A percentile compares a stretch with the other conserved stretches of the same genome.
Evolutionary conservation across 2,329 filamentous ascomycete genomes (phyloP).

Genomic region (Biscogniauxia sp.): DNA sequence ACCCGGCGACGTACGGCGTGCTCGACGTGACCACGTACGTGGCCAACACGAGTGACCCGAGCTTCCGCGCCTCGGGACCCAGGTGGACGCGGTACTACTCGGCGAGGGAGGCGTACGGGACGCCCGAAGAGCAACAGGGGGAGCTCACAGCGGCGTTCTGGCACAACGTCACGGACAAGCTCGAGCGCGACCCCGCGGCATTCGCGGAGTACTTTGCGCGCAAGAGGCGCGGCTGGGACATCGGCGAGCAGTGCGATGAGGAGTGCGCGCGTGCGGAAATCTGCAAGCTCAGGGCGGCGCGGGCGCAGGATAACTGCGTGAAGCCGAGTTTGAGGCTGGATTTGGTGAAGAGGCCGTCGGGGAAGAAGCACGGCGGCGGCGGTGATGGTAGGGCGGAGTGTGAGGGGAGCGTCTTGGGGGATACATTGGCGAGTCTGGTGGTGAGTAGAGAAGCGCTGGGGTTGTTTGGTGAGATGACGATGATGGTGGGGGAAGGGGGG

Average conservation of each 20-base stretch:
- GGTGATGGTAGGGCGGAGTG: slow-evolving; percentile 23
- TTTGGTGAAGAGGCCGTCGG: slow-evolving; percentile 15
- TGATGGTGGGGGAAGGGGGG: slow-evolving; percentile 2
- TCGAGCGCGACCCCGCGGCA: slow-evolving; percentile 41
- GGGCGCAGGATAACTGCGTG: slow-evolving; percentile 52
- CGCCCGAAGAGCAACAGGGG: slow-evolving; percentile 28
- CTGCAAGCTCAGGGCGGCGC: slow-evolving; percentile 51
- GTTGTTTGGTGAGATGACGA: slow-evolving; percentile 12
- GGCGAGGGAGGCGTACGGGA: slow-evolving; percentile 51
- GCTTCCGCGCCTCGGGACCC: slow-evolving; percentile 44
- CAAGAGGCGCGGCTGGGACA: slow-evolving; percentile 46
- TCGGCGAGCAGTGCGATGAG: slow-evolving; percentile 34
- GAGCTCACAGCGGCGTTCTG: slow-evolving; percentile 58
- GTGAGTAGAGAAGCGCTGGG: slow-evolving; percentile 11
- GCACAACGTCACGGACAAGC: slow-evolving; percentile 52
- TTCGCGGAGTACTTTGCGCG: slow-evolving; percentile 48
- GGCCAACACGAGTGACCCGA: slow-evolving; percentile 46
- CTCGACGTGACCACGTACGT: slow-evolving; percentile 54
- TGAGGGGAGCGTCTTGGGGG: slow-evolving; percentile 18
- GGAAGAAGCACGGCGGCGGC: slow-evolving; percentile 10
- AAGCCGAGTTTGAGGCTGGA: slow-evolving; percentile 35
- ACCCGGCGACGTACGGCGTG: slow-evolving; percentile 54
- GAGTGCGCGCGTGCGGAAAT: slow-evolving; percentile 44
- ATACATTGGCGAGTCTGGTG: slow-evolving; percentile 17
- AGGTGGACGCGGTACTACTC: slow-evolving; percentile 57